phyloP scores from a whole-genome alignment of 2,329 filamentous ascomycete genomes.

The Colletotrichum sp. region DNA sequence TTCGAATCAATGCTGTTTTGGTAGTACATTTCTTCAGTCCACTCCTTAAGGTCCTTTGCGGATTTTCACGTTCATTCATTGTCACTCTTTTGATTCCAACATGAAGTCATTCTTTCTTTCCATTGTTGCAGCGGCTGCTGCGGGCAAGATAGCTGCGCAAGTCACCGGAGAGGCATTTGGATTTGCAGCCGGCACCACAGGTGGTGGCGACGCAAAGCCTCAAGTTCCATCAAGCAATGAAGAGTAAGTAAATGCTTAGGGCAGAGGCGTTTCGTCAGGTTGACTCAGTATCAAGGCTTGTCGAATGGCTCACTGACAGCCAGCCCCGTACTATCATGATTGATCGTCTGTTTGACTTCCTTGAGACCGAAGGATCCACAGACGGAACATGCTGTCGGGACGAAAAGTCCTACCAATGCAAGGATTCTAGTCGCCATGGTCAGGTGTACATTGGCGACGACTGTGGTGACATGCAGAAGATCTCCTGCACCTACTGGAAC shows the following conservation, averaged over 20 bases:
- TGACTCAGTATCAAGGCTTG: not conserved
- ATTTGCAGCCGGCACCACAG: not conserved
- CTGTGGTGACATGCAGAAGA: not conserved
- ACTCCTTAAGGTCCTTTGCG: not conserved
- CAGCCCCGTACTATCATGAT: not conserved
- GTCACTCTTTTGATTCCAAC: not conserved
- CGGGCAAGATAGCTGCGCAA: not conserved
- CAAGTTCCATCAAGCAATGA: not conserved
- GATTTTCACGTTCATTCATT: not conserved
- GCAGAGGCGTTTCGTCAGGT: rapidly evolving
- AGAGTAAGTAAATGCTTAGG: not conserved
- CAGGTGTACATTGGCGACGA: not conserved
- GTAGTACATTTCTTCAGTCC: not conserved
- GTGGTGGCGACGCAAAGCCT: not conserved
- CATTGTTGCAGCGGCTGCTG: not conserved
- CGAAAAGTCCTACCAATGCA: not conserved
- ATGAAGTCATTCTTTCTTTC: not conserved
- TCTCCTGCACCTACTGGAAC: not conserved
- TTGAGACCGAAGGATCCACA: not conserved
- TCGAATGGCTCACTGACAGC: not conserved
- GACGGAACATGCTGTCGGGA: not conserved
- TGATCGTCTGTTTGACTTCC: not conserved
- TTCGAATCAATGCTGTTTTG: not conserved
- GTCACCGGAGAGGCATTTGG: not conserved
- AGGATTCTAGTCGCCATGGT: not conserved